Conservation (phyloP, 2,329 filamentous ascomycete genomes). For the Nigrospora oryzae region DNA sequence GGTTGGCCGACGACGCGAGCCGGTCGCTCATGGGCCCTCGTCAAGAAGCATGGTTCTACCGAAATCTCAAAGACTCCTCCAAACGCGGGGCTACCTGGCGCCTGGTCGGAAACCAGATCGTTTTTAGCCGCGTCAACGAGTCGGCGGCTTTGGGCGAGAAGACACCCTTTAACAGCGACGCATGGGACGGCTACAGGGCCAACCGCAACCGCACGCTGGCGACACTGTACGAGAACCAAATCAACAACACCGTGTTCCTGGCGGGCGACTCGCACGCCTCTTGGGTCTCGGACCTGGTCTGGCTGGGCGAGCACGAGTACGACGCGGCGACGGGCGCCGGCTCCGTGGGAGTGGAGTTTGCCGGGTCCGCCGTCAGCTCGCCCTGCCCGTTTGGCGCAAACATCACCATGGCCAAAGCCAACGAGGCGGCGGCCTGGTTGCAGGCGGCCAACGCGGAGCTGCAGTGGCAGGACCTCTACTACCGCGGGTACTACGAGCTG, state of each 20-base stretch:
- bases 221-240: constrained; percentile 50
- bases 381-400: constrained; percentile 50
- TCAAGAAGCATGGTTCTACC: constrained; percentile 70
- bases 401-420: constrained; percentile 38
- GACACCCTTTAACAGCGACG: constrained; percentile 43
- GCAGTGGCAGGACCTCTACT: constrained; percentile 57
- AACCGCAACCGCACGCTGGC: constrained; percentile 56
- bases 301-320: constrained; percentile 34
- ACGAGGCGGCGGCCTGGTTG: constrained; percentile 32
- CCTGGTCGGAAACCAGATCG: constrained; percentile 60
- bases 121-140: constrained; percentile 41
- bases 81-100: constrained; percentile 60
- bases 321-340: constrained; percentile 33
- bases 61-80: constrained; percentile 44
- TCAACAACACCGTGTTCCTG: constrained; percentile 56
- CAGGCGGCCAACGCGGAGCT: constrained; percentile 44
- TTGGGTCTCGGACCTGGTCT: constrained; percentile 44
- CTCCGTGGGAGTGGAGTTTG: constrained; percentile 42
- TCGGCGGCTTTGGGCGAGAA: constrained; percentile 17
- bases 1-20: constrained; percentile 47
- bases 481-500: constrained; percentile 57
- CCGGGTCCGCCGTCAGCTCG: constrained; percentile 49
- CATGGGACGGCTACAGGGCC: constrained; percentile 34
- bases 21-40: constrained; percentile 62
- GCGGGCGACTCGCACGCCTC: constrained; percentile 53